Percentiles rank a stretch among this genome's conserved stretches.
phyloP scores from a whole-genome alignment of 768 basidiomycete species.

The Macrolepiota albuminosa region DNA sequence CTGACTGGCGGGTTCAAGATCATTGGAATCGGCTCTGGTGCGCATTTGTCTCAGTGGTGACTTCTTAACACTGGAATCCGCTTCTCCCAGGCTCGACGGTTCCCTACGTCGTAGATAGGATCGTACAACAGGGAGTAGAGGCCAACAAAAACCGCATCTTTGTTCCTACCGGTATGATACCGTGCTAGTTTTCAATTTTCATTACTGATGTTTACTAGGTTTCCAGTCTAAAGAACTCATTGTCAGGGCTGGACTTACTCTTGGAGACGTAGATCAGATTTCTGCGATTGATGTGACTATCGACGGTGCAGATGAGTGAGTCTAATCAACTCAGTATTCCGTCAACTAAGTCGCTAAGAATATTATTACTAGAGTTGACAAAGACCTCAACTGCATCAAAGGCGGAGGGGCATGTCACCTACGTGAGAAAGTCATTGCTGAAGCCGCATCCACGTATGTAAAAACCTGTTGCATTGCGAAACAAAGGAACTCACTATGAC shows the following conservation, averaged over 20 bases:
- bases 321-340: not conserved
- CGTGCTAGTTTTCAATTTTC: not conserved
- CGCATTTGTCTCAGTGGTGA: constrained; percentile 3
- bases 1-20: constrained; percentile 38
- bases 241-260: constrained; percentile 64
- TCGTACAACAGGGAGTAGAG: constrained; percentile 74
- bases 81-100: constrained; percentile 72
- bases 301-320: constrained; percentile 96
- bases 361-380: constrained; percentile 62
- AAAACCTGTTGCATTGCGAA: not conserved
- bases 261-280: constrained; percentile 90
- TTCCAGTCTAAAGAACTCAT: constrained; percentile 98
- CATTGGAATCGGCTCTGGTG: constrained; percentile 86
- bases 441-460: constrained; percentile 82
- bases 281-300: constrained; percentile 92
- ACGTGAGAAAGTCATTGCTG: constrained; percentile 95
- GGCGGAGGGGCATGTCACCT: constrained; percentile 96
- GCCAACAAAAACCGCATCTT: constrained; percentile 82
- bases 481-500: not conserved
- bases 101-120: constrained; percentile 94
- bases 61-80: constrained; percentile 7
- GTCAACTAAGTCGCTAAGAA: not conserved
- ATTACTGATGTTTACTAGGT: constrained; percentile 33
- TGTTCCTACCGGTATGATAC: constrained; percentile 72
- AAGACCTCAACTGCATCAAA: constrained; percentile 88